phyloP scores from a whole-genome alignment of 176 grass and related monocot genomes.

The Cenchrus americanus region DNA sequence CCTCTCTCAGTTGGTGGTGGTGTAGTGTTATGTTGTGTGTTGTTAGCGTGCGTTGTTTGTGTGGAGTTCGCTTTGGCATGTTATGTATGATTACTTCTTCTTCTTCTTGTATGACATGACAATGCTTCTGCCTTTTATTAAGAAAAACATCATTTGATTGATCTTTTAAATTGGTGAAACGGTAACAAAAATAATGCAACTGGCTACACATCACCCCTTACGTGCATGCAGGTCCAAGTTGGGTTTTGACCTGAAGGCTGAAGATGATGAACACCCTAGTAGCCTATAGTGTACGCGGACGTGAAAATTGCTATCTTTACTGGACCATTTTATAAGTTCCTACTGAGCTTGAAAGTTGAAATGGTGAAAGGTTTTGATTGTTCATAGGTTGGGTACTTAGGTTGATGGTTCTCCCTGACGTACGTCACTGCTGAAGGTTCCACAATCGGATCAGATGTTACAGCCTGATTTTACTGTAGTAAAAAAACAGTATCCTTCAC shows the following conservation, averaged over 20 bases:
- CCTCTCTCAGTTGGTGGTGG: too few relatives aligned
- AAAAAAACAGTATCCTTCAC: too few relatives aligned
- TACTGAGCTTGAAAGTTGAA: not conserved
- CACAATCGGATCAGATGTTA: too few relatives aligned
- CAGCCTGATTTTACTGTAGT: not conserved
- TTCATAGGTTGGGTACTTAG: not conserved
- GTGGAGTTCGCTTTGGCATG: too few relatives aligned
- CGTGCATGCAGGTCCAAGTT: not conserved
- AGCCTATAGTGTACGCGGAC: not conserved
- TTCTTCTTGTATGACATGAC: too few relatives aligned
- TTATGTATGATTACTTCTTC: too few relatives aligned
- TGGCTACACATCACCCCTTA: too few relatives aligned
- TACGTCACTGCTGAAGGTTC: not conserved
- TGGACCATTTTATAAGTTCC: not conserved
- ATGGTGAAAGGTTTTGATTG: not conserved
- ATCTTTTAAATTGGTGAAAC: not conserved
- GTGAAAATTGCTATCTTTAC: not conserved
- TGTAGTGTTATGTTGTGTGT: too few relatives aligned
- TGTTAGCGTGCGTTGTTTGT: too few relatives aligned
- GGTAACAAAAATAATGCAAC: not conserved
- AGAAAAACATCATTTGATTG: not conserved
- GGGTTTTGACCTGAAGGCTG: not conserved
- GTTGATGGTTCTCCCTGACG: too few relatives aligned
- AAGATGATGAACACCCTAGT: not conserved
- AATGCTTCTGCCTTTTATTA: too few relatives aligned